Evolutionary conservation across 2,329 filamentous ascomycete genomes (phyloP).

Genomic region (Acrocalymma vagum): DNA sequence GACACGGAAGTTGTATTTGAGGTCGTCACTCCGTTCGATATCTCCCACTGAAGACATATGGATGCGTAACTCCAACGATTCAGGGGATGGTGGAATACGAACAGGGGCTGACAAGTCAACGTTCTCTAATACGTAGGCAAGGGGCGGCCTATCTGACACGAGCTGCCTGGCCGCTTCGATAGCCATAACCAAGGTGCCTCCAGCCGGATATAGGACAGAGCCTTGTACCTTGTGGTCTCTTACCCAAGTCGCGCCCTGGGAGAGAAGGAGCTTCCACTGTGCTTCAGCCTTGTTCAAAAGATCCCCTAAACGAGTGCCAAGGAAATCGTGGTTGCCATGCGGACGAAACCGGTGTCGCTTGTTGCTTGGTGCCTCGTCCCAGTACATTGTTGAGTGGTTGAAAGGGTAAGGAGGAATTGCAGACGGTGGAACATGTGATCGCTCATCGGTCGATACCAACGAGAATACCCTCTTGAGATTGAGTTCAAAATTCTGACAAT

Average conservation of each 20-base stretch:
- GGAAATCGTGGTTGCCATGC: conserved; percentile 22
- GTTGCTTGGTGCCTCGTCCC: conserved; percentile 19
- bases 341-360: conserved; percentile 16
- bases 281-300: conserved; percentile 23
- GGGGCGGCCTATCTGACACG: no score
- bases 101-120: no score
- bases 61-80: no score
- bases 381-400: conserved; percentile 18
- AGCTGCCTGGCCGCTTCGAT: conserved; percentile 19
- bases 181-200: conserved; percentile 54
- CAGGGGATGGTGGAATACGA: no score
- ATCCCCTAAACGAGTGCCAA: conserved; percentile 28
- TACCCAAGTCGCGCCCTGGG: conserved; percentile 19
- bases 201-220: conserved; percentile 53
- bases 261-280: conserved; percentile 17
- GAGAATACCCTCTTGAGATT: no score
- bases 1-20: no score
- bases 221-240: conserved; percentile 19
- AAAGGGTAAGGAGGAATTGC: conserved; percentile 17
- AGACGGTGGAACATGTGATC: conserved; percentile 25
- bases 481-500: no score
- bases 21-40: no score
- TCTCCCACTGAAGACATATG: no score
- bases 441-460: no score
- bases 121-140: no score